A percentile compares a stretch with the other conserved stretches of the same genome.
These are phyloP conservation scores for Trametes meyenii DNA, from an alignment of 768 basidiomycete genomes.

Conservation along the genomic window DNA sequence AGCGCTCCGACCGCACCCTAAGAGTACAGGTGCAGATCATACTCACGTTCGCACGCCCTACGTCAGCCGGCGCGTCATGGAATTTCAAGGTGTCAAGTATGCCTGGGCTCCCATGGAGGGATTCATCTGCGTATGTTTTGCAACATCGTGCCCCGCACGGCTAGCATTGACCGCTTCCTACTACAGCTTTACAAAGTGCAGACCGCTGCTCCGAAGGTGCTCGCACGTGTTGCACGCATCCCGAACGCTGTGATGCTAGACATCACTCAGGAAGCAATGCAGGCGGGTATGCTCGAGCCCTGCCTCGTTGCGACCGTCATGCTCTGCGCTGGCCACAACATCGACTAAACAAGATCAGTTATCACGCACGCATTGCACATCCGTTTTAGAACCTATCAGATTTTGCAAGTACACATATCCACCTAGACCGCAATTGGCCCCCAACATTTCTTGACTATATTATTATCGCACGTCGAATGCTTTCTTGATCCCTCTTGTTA, in stretches of 20 bases:
- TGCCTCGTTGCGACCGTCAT: slow-evolving; percentile 55
- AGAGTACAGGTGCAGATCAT: not conserved
- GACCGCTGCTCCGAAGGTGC: slow-evolving; percentile 34
- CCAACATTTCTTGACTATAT: not conserved
- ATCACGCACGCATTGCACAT: not conserved
- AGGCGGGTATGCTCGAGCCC: slow-evolving; percentile 55
- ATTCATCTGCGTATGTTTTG: slow-evolving; percentile 51
- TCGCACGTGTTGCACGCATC: slow-evolving; percentile 54
- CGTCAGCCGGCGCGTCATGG: slow-evolving; percentile 48
- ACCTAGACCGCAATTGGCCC: not conserved
- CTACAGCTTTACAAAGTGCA: slow-evolving; percentile 50
- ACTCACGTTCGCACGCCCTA: slow-evolving; percentile 4
- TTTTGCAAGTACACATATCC: not conserved
- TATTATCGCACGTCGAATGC: not conserved
- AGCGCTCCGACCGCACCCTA: not conserved
- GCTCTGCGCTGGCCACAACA: slow-evolving; percentile 62
- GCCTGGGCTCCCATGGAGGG: slow-evolving; percentile 58
- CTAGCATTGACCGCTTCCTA: not conserved
- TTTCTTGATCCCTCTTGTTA: not conserved
- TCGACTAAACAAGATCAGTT: slow-evolving; percentile 45
- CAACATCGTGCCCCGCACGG: not conserved
- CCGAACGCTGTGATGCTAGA: slow-evolving; percentile 53
- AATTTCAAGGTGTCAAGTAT: slow-evolving; percentile 50
- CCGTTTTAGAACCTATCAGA: not conserved
- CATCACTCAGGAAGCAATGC: slow-evolving; percentile 56